phyloP scores from a whole-genome alignment of 106 monocot genomes.

The Dactylorhiza incarnata region DNA sequence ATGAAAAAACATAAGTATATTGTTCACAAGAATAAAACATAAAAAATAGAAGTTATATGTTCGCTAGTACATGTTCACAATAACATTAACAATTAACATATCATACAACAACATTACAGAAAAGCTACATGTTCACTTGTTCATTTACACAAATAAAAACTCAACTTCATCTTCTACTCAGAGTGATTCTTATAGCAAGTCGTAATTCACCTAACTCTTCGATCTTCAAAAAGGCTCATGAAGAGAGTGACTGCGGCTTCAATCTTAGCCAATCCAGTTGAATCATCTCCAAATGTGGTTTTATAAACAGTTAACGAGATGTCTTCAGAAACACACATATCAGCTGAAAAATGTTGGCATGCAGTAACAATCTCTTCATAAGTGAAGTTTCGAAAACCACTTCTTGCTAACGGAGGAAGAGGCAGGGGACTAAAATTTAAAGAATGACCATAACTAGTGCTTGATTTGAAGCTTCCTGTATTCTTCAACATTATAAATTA shows the following conservation, averaged over 20 bases:
- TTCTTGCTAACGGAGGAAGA: conserved; percentile 55
- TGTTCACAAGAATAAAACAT: no score
- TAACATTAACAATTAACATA: no score
- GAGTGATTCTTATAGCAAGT: no score
- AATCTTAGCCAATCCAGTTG: conserved; percentile 35
- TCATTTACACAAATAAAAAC: no score
- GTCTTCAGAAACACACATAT: conserved; percentile 70
- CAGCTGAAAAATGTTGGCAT: conserved; percentile 69
- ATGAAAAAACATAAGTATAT: no score
- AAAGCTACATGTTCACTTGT: no score
- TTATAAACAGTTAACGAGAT: conserved; percentile 50
- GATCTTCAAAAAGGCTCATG: no score
- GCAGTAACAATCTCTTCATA: conserved; percentile 72
- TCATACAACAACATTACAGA: no score
- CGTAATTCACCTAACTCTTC: no score
- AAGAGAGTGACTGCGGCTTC: conserved; percentile 72
- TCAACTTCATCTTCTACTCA: no score
- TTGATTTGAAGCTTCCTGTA: conserved; percentile 67
- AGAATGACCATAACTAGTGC: conserved; percentile 20
- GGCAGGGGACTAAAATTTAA: conserved; percentile 62
- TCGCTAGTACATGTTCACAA: no score
- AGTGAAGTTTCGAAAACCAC: conserved; percentile 55
- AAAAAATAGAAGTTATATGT: no score
- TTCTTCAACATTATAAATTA: conserved; percentile 49
- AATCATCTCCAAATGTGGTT: conserved; percentile 82